Evolutionary conservation across 1,139 yeast species (phyloP), one percentile per base, ranked within the genome.

Genomic region (Pneumocystis canis): DNA sequence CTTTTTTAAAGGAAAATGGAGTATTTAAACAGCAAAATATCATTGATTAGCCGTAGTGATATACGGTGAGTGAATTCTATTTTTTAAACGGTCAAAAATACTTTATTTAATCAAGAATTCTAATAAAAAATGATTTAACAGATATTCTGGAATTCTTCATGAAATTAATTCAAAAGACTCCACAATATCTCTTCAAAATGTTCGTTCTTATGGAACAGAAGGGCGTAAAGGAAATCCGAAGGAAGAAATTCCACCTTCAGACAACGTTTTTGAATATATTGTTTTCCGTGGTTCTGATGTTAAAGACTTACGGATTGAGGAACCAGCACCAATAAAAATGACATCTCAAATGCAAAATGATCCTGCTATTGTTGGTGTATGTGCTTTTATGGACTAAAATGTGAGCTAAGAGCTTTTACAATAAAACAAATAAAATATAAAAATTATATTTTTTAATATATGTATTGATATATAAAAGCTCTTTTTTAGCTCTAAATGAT

Each of bases 241-340:
- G 31, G 79, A 81, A 67, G 96, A 89, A 73, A 84, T 89, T 58
- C 81, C 84, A 64, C 89, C 97, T 5, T 82, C 87, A 64, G 79
- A 79, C 58, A 87, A 84, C 62, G 80, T 86, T 25, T 88, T 84
- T 73, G 92, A 88, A 58, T 83, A 82, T 67, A 90, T 92, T 65
- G 89, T 87, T 61, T 87, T 92, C 73, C 82, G 94, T 68, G 98
- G 98, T 56, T 83, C 89, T 53, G 97, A 90, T 70, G 97, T 92
- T 56, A 87, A 88, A 75, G 96, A 88, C 71, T 79, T 92, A 73
- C 83, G 84, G 67, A 95, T 92, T 66, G 70, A 68, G 53, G 68
- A 66, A 35, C 79, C 90, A 70, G 97, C 89, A 67, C 78, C 78
- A 80, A 69, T 73, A 3, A 66, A 68, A 16, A 69, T 71, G 4